Evolutionary conservation across 169 alveolate genomes (phyloP).

Genomic region (Plasmodium cynomolgi): DNA sequence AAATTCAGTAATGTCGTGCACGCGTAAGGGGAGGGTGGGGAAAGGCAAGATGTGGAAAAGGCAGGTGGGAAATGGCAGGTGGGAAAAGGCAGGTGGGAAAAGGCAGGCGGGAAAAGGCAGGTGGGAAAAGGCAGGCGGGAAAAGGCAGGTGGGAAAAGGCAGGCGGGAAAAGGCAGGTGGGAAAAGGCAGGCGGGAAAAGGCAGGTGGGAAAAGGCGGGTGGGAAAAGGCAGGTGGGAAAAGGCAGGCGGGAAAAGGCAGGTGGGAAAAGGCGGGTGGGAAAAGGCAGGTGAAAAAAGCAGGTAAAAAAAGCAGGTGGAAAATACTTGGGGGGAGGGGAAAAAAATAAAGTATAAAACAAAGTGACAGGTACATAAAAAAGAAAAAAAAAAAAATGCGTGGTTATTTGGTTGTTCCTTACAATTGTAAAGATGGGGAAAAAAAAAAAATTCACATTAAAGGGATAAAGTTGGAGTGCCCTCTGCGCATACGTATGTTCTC

Average conservation of each 20-base stretch:
- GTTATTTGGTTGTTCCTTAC: background rate
- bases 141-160: background rate
- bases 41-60: background rate
- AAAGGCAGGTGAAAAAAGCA: background rate
- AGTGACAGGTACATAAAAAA: background rate
- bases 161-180: too few species aligned
- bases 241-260: background rate
- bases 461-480: background rate
- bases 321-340: background rate
- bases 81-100: background rate
- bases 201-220: background rate
- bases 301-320: too few species aligned
- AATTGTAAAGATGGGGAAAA: background rate
- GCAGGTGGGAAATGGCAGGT: background rate
- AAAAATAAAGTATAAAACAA: background rate
- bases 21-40: background rate
- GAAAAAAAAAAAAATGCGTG: background rate
- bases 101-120: background rate
- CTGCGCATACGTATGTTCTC: background rate
- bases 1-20: background rate
- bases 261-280: background rate
- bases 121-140: background rate
- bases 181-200: background rate
- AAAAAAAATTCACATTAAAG: background rate
- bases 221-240: background rate